Evolutionary conservation across 208 protist species (phyloP), one percentile per base, ranked within the genome.

Genomic region (Trypanosoma caninum): DNA sequence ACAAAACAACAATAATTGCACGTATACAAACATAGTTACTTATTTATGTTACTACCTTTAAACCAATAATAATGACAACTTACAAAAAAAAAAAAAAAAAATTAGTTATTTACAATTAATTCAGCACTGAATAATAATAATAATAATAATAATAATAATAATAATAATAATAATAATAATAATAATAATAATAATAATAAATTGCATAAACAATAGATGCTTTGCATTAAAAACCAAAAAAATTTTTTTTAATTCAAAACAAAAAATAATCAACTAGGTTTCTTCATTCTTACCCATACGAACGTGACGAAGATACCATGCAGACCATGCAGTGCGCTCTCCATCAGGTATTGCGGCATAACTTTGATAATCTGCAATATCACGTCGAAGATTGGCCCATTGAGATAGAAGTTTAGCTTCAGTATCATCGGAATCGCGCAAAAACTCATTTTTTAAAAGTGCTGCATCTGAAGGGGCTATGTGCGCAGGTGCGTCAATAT

Each of bases 271-370:
- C 16, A n/a, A 38, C 35, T 58, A 67, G 4, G 47, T 37, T 10
- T 67, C 35, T 38, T 28, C 2, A 14, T 31, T 50, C 22, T 59
- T 47, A 45, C 69, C 47, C 4, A 66, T 40, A 37, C 78, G 76
- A 10, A 87, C 55, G 55, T 91, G 76, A 27, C 84, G 77, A 42
- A 91, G 56, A 71, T 91, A 91, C 84, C 84, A 91, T 4, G 84
- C 84, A 14, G 84, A 91, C 78, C 80, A 91, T 11, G 48, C 47
- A 18, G 60, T 86, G 13, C 78, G 80, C 40, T 91, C 84, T 27
- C 59, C 65, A 50, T 80, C 76, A 16, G 84, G 84, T 55, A 87
- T 80, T 9, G 80, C 64, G 31, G 72, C 71, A 45, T 91, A 91
- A 48, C 66, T 86, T 59, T 87, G 77, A 44, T 87, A 91, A 51